A percentile compares a stretch with the other conserved stretches of the same genome.
These are phyloP conservation scores for Mucor racemosus DNA, from an alignment of 371 early-diverging fungal genomes.

Conservation along the genomic window DNA sequence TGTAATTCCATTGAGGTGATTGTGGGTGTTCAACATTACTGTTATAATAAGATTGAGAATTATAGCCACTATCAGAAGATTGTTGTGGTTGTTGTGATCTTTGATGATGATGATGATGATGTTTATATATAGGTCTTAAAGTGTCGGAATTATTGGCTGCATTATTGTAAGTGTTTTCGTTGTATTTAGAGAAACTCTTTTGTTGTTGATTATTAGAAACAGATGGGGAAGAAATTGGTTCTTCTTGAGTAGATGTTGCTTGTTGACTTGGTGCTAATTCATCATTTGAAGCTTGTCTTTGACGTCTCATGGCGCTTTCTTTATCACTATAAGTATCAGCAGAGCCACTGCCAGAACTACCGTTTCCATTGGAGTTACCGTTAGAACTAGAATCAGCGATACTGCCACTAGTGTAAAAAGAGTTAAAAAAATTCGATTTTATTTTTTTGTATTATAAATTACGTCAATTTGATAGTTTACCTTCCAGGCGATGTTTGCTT, in stretches of 20 bases:
- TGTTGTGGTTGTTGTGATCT: slow-evolving; percentile 2
- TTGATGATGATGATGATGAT: background rate
- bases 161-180: background rate
- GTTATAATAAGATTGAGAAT: slow-evolving; percentile 11
- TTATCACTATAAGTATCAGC: slow-evolving; percentile 29
- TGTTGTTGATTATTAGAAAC: background rate
- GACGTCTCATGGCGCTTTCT: slow-evolving; percentile 18
- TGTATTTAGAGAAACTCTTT: background rate
- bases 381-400: slow-evolving; percentile 49
- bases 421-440: background rate
- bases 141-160: background rate
- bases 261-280: background rate
- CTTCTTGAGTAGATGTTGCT: background rate
- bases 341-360: slow-evolving; percentile 40
- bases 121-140: background rate
- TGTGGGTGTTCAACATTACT: background rate
- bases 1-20: slow-evolving; percentile 9
- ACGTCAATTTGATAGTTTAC: slow-evolving; percentile 9
- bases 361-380: slow-evolving; percentile 38
- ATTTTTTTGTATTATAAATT: background rate
- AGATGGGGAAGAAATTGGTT: background rate
- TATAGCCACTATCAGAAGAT: slow-evolving; percentile 25
- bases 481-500: slow-evolving; percentile 38
- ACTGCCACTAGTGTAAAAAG: slow-evolving; percentile 21
- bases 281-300: slow-evolving; percentile 11